phyloP scores from a whole-genome alignment of 805 yeast genomes.

The Isabelozyma gotoi region DNA sequence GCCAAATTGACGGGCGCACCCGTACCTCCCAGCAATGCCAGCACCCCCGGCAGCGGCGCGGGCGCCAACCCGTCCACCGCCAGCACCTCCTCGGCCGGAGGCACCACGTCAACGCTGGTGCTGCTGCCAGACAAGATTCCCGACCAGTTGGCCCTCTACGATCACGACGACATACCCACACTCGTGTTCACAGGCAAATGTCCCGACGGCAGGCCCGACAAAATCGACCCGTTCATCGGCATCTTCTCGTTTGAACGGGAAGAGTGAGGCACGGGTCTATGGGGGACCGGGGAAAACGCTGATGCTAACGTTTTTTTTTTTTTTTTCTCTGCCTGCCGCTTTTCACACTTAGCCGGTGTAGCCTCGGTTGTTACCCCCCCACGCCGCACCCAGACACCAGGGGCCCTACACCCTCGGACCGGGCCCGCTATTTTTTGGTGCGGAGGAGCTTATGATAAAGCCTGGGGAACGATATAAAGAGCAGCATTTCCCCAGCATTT shows the following conservation, averaged over 20 bases:
- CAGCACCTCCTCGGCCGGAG: constrained; percentile 2
- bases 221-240: constrained; percentile 54
- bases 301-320: neutral
- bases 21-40: constrained; percentile 4
- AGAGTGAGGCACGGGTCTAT: constrained; percentile 14
- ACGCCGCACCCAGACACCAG: neutral
- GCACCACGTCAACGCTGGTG: neutral
- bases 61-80: neutral
- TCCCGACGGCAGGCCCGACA: constrained; percentile 54
- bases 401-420: constrained; percentile 1
- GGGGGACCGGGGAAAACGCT: neutral
- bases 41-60: too few species aligned
- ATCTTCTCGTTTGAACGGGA: constrained; percentile 52
- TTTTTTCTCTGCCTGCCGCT: neutral
- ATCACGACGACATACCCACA: constrained; percentile 41
- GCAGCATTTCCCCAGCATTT: neutral
- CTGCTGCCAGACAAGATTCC: neutral
- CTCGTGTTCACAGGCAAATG: constrained; percentile 51
- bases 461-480: neutral
- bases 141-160: constrained; percentile 1
- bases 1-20: constrained; percentile 1
- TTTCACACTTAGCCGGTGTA: neutral
- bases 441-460: neutral
- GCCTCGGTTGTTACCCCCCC: neutral
- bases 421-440: too few species aligned